Evolutionary conservation across 2,329 filamentous ascomycete genomes (phyloP).

Genomic region (Clonostachys rosea): DNA sequence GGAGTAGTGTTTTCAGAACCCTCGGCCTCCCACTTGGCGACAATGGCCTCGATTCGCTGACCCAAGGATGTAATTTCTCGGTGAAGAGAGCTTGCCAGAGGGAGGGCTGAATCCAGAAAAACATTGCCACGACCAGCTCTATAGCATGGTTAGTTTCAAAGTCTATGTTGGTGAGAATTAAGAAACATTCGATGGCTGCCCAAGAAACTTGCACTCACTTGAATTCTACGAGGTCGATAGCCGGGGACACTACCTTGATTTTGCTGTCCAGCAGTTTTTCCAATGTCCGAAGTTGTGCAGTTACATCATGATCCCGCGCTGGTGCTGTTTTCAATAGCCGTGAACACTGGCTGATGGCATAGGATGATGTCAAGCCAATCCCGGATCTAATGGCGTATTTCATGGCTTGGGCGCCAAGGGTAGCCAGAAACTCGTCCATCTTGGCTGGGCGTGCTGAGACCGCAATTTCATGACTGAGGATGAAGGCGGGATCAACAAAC

Average conservation of each 20-base stretch:
- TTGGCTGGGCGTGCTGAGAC: not conserved
- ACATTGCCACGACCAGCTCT: slow-evolving; percentile 50
- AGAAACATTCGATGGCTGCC: not conserved
- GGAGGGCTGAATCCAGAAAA: slow-evolving; percentile 76
- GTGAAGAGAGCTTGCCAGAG: slow-evolving; percentile 76
- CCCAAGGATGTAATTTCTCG: slow-evolving; percentile 80
- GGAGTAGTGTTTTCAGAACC: not conserved
- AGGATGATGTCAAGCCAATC: slow-evolving; percentile 78
- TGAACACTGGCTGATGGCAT: slow-evolving; percentile 78
- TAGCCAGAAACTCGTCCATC: slow-evolving; percentile 66
- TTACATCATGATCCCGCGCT: slow-evolving; percentile 48
- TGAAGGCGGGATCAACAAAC: too few species aligned
- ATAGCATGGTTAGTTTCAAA: not conserved
- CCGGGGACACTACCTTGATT: slow-evolving; percentile 82
- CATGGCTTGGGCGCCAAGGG: slow-evolving; percentile 66
- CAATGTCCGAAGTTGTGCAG: slow-evolving; percentile 63
- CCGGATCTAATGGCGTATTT: slow-evolving; percentile 90
- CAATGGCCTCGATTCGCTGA: slow-evolving; percentile 66
- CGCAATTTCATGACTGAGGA: too few species aligned
- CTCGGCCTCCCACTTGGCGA: slow-evolving; percentile 52
- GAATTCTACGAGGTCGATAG: slow-evolving; percentile 88
- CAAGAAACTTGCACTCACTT: slow-evolving; percentile 49
- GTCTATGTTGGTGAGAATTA: slow-evolving; percentile 1
- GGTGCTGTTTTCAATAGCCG: slow-evolving; percentile 62
- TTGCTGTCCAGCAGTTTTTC: slow-evolving; percentile 78